Conservation (phyloP, 2,329 filamentous ascomycete species). For the Talaromyces rugulosus region DNA sequence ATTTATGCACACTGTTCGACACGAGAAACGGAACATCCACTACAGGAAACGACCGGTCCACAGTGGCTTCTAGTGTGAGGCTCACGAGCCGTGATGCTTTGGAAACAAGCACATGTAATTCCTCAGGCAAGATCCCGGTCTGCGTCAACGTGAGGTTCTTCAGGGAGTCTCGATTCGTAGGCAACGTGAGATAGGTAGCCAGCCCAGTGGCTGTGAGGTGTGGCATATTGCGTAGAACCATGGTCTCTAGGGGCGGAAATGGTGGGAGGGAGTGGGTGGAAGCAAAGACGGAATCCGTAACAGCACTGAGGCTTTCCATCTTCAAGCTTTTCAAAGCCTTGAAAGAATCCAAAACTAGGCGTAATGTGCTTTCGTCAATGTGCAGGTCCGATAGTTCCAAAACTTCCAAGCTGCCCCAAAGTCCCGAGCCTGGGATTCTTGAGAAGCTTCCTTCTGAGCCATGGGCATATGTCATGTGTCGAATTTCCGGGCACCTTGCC, state of each 20-base stretch:
- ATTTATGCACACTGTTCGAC: conserved; percentile 64
- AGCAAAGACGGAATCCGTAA: conserved; percentile 74
- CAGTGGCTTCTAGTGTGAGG: conserved; percentile 54
- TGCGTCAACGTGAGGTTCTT: conserved; percentile 65
- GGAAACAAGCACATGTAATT: conserved; percentile 40
- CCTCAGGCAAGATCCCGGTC: conserved; percentile 58
- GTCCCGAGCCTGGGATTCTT: conserved; percentile 55
- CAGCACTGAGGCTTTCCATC: conserved; percentile 62
- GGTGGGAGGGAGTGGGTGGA: conserved; percentile 62
- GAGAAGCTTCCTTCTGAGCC: conserved; percentile 77
- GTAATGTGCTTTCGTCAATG: conserved; percentile 46
- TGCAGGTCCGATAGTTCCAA: conserved; percentile 36
- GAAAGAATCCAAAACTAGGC: conserved; percentile 66
- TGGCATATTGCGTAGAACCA: conserved; percentile 68
- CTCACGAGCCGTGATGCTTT: conserved; percentile 37
- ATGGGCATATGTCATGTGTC: conserved; percentile 80
- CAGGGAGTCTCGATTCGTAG: conserved; percentile 58
- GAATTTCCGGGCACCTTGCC: conserved; percentile 73
- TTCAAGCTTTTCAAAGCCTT: conserved; percentile 68
- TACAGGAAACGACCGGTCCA: conserved; percentile 54
- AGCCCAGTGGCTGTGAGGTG: conserved; percentile 70
- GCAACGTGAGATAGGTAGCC: conserved; percentile 60
- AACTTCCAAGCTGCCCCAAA: conserved; percentile 40
- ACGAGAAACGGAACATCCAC: conserved; percentile 58
- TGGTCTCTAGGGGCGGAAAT: conserved; percentile 69